phyloP scores from a whole-genome alignment of 164 flowering plant species.

The Piper longum region DNA sequence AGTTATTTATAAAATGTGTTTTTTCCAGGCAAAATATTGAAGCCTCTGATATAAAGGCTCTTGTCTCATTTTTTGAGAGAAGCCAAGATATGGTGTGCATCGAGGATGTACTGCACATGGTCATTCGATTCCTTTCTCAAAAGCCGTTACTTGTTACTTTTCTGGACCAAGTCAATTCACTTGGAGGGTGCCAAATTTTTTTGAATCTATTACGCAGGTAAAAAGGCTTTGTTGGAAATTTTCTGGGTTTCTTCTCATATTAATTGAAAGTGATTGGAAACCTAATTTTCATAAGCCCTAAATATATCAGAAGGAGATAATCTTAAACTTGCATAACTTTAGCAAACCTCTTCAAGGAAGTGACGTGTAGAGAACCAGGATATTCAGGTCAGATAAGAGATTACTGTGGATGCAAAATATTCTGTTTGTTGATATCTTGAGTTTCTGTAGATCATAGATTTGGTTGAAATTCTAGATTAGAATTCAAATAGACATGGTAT shows the following conservation, averaged over 20 bases:
- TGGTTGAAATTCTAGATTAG: too few species aligned
- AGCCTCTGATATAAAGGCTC: slow-evolving; percentile 65
- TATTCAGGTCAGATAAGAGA: too few species aligned
- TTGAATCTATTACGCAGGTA: slow-evolving; percentile 90
- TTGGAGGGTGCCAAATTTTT: slow-evolving; percentile 88
- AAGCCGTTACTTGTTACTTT: slow-evolving; percentile 63
- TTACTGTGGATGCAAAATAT: too few species aligned
- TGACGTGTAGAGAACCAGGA: too few species aligned
- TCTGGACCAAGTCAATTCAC: slow-evolving; percentile 73
- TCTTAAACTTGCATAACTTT: too few species aligned
- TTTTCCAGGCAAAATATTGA: slow-evolving; percentile 59
- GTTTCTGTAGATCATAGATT: too few species aligned
- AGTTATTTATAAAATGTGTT: background rate
- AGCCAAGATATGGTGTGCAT: slow-evolving; percentile 86
- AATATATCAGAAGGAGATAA: too few species aligned
- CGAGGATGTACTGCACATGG: slow-evolving; percentile 93
- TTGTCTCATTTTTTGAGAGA: slow-evolving; percentile 76
- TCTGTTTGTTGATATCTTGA: too few species aligned
- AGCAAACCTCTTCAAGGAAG: too few species aligned
- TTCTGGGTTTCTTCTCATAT: too few species aligned
- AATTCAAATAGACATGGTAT: too few species aligned
- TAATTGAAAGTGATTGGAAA: background rate
- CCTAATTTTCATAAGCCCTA: too few species aligned
- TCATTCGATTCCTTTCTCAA: slow-evolving; percentile 78
- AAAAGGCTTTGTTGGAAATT: background rate